Evolutionary conservation across 495 filamentous ascomycete species (phyloP), one percentile per base, ranked within the genome.

Genomic region (Hypomontagnella submonticulosa): DNA sequence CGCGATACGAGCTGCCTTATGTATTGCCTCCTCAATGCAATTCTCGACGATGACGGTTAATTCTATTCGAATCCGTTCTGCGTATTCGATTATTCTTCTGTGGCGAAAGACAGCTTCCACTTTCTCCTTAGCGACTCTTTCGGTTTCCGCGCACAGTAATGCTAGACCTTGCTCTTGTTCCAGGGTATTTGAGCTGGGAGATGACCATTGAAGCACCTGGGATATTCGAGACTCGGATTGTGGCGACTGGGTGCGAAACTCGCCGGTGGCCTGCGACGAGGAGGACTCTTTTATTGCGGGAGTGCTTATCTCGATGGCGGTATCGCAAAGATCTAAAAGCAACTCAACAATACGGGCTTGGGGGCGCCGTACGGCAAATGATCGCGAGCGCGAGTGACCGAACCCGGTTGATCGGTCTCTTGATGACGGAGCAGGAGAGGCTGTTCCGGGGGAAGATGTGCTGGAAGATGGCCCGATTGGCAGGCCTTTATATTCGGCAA

Each of bases 201-300:
- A 96, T 70, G 94, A 91, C 95, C 95, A 99, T 72, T 96, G 92
- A 58, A 95, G 69, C 27, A 99, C 93, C 75, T 99, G 96, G 0
- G 90, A 88, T 54, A 97, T 92, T 10, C 93, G 88, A 38, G 89
- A 92, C 72, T 98, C 95, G 3, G 95, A 98, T 72, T 97, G 90
- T 8, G 95, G 95, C 0, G 96, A 98, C 71, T 97, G 87, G 2
- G 94, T 96, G 23, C 96, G 87, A 52, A 97, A 87, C 32, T 91
- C 88, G 37, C 87, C 87, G 3, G 82, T 76, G 61, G 83, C 83
- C 43, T 91, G 88, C 4, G 82, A 80, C 4, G 87, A 83, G 4
- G 85, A 81, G 4, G 85, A 81, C 54, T 97, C 92, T 72, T 96
- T 97, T 70, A 98, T 90, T 20, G 92, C 87, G 4, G 95, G 93